Evolutionary conservation across 306 rosid genomes (phyloP).

Genomic region (Inga oerstediana): DNA sequence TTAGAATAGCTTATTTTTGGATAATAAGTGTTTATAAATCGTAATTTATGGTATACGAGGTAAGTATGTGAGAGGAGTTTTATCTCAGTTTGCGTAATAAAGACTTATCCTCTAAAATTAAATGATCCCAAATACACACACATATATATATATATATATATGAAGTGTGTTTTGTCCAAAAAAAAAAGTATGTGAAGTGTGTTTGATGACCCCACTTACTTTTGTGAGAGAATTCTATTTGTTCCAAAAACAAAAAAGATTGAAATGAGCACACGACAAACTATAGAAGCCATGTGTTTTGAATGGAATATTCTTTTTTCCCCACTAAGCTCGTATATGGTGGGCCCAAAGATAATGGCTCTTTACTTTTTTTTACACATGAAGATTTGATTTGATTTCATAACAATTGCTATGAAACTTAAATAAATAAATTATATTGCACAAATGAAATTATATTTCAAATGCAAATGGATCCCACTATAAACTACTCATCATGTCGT

Average conservation of each 20-base stretch:
- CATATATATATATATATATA: no score
- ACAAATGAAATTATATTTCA: neutral
- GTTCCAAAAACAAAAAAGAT: neutral
- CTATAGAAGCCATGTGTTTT: neutral
- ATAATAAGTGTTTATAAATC: no score
- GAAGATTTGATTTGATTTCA: no score
- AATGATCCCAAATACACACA: no score
- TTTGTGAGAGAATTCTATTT: neutral
- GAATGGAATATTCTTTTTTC: neutral
- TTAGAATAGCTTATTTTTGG: no score
- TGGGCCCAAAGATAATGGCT: neutral
- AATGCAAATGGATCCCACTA: neutral
- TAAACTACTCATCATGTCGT: neutral
- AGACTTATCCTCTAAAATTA: no score
- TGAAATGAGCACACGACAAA: neutral
- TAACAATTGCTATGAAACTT: no score
- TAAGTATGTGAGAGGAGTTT: no score
- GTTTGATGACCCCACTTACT: neutral
- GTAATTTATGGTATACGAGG: no score
- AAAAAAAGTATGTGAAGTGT: neutral
- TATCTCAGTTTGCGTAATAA: no score
- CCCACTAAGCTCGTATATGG: neutral
- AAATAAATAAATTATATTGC: neutral
- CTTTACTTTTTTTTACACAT: neutral
- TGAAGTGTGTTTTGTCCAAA: no score